These are phyloP conservation scores for Paecilomyces dactylethromorphus DNA, from an alignment of 2,329 filamentous ascomycete species.

Conservation along the genomic window DNA sequence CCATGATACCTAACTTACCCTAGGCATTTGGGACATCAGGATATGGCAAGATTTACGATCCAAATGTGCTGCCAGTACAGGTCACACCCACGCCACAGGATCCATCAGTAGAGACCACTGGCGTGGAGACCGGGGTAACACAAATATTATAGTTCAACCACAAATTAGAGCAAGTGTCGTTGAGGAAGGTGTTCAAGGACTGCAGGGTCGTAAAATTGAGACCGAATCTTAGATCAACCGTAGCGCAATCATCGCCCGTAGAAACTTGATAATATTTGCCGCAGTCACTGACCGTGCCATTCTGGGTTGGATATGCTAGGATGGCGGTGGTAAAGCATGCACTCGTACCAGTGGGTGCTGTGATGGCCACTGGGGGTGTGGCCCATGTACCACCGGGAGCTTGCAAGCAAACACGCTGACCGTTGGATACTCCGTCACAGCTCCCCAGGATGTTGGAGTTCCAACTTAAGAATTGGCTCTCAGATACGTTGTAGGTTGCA, in stretches of 20 bases:
- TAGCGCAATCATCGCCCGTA: conserved; percentile 7
- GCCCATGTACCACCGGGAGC: background rate
- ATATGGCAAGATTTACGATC: too few relatives aligned
- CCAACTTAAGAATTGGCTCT: background rate
- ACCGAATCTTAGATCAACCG: conserved; percentile 2
- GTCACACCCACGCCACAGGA: background rate
- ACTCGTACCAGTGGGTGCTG: background rate
- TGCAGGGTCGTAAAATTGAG: conserved; percentile 6
- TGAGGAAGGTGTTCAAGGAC: conserved; percentile 8
- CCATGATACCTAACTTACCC: too few relatives aligned
- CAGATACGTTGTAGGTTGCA: conserved; percentile 1
- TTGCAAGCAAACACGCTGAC: background rate
- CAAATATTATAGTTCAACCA: background rate
- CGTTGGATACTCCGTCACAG: background rate
- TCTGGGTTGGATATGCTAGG: conserved; percentile 8
- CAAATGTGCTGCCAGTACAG: background rate
- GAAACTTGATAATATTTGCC: conserved; percentile 12
- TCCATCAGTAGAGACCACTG: background rate
- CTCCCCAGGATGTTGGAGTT: background rate
- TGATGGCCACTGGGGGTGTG: background rate
- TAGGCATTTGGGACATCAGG: too few relatives aligned
- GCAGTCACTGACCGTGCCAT: conserved; percentile 9
- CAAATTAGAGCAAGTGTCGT: conserved; percentile 4
- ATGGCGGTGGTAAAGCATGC: conserved; percentile 14
- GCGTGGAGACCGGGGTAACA: background rate